phyloP scores from a whole-genome alignment of 371 early-diverging fungal species.

The Parasitella parasitica region DNA sequence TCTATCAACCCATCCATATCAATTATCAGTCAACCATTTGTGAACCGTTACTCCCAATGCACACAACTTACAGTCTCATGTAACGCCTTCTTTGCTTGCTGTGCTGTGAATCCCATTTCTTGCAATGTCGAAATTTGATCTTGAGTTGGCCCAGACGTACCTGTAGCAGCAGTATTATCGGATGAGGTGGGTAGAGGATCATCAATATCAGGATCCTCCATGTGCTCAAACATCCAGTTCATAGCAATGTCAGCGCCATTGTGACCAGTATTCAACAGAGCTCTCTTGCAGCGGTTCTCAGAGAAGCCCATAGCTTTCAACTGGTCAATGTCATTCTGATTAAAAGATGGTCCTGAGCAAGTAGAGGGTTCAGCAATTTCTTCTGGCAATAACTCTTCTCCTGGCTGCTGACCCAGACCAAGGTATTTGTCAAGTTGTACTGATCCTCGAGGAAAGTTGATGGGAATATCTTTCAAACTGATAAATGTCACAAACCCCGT shows the following conservation, averaged over 20 bases:
- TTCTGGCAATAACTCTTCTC: slow-evolving; percentile 78
- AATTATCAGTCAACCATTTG: too few species aligned
- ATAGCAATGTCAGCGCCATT: slow-evolving; percentile 85
- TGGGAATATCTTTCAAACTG: slow-evolving; percentile 51
- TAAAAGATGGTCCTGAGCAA: slow-evolving; percentile 49
- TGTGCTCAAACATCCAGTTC: slow-evolving; percentile 94
- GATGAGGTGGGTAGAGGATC: slow-evolving; percentile 35
- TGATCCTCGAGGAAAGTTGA: slow-evolving; percentile 52
- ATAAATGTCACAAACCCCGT: too few species aligned
- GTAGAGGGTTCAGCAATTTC: slow-evolving; percentile 43
- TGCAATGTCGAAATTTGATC: slow-evolving; percentile 61
- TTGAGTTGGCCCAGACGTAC: slow-evolving; percentile 21
- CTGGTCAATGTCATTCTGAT: slow-evolving; percentile 69
- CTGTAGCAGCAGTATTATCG: neutral
- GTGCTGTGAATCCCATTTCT: slow-evolving; percentile 90
- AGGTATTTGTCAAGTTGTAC: slow-evolving; percentile 60
- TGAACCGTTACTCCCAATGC: too few species aligned
- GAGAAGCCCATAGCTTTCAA: slow-evolving; percentile 92
- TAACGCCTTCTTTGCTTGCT: slow-evolving; percentile 83
- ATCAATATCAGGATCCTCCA: slow-evolving; percentile 84
- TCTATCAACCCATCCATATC: too few species aligned
- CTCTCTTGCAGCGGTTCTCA: slow-evolving; percentile 77
- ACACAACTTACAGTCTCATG: slow-evolving; percentile 68
- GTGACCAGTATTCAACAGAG: slow-evolving; percentile 79
- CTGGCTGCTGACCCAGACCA: slow-evolving; percentile 65